These are phyloP conservation scores for Aspergillus eucalypticola DNA, from an alignment of 2,329 filamentous ascomycete species.

Conservation along the genomic window DNA sequence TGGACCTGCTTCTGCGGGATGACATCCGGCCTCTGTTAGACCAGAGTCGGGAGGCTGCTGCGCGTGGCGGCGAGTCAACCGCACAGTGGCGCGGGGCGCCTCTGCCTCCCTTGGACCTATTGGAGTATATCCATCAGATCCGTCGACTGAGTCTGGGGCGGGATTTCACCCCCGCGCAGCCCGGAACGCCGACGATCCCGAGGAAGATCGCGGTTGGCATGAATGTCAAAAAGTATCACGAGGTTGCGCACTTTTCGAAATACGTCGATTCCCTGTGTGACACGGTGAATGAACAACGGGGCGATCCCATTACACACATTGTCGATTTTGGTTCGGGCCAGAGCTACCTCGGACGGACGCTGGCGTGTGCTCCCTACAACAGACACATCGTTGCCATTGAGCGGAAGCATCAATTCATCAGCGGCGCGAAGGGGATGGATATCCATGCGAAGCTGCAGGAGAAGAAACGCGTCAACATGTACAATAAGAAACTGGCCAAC, in stretches of 20 bases:
- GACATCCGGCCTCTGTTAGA: conserved; percentile 57
- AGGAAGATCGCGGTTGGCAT: conserved; percentile 80
- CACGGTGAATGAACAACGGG: conserved; percentile 52
- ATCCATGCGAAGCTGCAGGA: conserved; percentile 75
- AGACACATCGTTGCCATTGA: conserved; percentile 88
- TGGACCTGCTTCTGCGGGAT: conserved; percentile 79
- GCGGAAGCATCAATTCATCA: conserved; percentile 80
- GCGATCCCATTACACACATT: conserved; percentile 70
- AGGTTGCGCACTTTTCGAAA: conserved; percentile 85
- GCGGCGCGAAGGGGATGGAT: conserved; percentile 80
- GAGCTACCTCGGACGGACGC: conserved; percentile 86
- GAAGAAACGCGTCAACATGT: conserved; percentile 69
- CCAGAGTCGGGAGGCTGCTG: conserved; percentile 1
- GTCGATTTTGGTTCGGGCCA: conserved; percentile 96
- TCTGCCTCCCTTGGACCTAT: conserved; percentile 56
- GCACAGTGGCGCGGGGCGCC: conserved; percentile 46
- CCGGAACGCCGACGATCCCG: conserved; percentile 57
- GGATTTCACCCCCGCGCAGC: conserved; percentile 51
- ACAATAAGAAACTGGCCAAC: conserved; percentile 70
- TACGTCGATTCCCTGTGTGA: conserved; percentile 72
- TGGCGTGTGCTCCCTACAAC: conserved; percentile 84
- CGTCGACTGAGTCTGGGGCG: conserved; percentile 68
- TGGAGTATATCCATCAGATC: conserved; percentile 72
- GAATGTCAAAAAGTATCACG: conserved; percentile 94
- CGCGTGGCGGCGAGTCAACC: conserved; percentile 16